Base-by-base conservation (phyloP, 2,329 filamentous ascomycete species). In the Pseudocercospora fijiensis region DNA sequence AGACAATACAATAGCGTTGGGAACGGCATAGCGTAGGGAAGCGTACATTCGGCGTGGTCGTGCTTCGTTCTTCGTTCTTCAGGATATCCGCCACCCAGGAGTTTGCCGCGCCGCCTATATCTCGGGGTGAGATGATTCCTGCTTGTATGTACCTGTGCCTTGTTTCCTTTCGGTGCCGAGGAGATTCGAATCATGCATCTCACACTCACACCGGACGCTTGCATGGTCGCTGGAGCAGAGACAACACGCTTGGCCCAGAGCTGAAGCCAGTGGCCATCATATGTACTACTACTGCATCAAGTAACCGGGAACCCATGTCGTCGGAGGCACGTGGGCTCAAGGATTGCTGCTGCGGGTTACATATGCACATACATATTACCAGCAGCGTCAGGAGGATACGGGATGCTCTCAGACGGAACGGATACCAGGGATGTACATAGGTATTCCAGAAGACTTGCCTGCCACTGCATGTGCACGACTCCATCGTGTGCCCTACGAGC, bases 1-100 rank as follows among this genome's bases (percentile, higher is more conserved):
- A 65, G 51, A 58, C 64, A 68, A 68, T 66, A 60, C 66, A 63
- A 60, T 45, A 66, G 64, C 58, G 62, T 65, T 66, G 60, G 51
- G 59, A 53, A 53, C 66, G 30, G 53, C 62, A 61, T 62, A 51
- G 49, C 43, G 57, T 58, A 58, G 52, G 30, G n/a, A n/a, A n/a
- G n/a, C n/a, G n/a, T 26, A 41, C 56, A 30, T 26, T 37, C 28
- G 47, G 43, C 30, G 52, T 57, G 47, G 62, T 37, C 22, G 58
- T 62, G 51, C 24, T 53, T 41, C 20, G n/a, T 33, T 33, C 24
- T 53, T 41, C 20, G n/a, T 33, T 33, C 52, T 47, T 24, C 43
- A 24, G 18, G 22, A 22, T 24, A 28, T 10, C 26, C 16, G 49
- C 26, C 49, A 53, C 2, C 26, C 41, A 26, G 49, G 18, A 30